A percentile compares a stretch with the other conserved stretches of the same genome.
These are phyloP conservation scores for Scutellaria baicalensis DNA, from an alignment of 257 asterid genomes.

Conservation along the genomic window DNA sequence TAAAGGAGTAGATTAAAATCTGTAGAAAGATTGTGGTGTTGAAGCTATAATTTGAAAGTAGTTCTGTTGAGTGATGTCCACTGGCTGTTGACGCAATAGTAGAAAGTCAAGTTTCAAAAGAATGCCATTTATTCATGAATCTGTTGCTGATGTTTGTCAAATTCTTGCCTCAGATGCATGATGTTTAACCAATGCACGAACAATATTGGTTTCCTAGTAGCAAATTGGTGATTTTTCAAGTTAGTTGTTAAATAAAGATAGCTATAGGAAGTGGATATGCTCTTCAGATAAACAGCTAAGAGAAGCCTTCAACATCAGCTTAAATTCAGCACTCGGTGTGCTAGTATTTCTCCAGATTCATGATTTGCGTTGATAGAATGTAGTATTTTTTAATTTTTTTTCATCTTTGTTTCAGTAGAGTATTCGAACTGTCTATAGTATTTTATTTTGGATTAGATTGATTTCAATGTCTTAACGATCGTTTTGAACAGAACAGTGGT, in stretches of 20 bases:
- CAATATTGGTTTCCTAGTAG: neutral
- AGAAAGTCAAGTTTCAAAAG: neutral
- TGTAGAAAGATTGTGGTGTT: neutral
- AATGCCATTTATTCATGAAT: neutral
- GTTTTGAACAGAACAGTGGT: slow-evolving; percentile 84
- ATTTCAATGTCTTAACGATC: slow-evolving; percentile 32
- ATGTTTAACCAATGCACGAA: neutral
- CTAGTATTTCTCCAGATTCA: neutral
- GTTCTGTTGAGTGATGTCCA: neutral
- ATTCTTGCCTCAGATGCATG: neutral
- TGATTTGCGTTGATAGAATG: neutral
- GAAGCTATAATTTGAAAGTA: neutral
- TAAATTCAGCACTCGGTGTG: neutral
- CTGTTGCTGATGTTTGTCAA: neutral
- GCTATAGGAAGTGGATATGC: neutral
- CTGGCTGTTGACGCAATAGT: neutral
- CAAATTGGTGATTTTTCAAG: neutral
- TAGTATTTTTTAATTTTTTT: neutral
- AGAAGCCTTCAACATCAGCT: neutral
- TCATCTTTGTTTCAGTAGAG: neutral
- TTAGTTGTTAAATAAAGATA: neutral
- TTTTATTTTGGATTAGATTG: slow-evolving; percentile 6
- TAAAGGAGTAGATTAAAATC: neutral
- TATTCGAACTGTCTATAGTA: neutral
- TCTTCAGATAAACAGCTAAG: neutral